Percentiles rank a stretch among this genome's conserved stretches.
Conservation (phyloP, 140 eudicot species). For the Ambrosia hybrid region DNA sequence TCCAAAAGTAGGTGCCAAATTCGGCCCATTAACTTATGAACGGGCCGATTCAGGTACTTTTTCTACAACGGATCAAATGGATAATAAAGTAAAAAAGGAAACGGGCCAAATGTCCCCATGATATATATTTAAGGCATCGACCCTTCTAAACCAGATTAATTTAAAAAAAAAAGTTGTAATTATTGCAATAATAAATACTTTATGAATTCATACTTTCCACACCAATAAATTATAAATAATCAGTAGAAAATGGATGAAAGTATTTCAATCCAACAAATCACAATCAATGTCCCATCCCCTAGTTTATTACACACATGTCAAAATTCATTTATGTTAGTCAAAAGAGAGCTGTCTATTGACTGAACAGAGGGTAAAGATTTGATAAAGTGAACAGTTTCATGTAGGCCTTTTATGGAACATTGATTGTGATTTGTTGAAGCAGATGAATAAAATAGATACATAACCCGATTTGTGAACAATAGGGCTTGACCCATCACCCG, state of each 20-base stretch:
- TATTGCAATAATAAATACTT: background rate
- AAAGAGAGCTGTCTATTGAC: too few relatives aligned
- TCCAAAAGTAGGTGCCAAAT: background rate
- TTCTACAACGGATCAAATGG: background rate
- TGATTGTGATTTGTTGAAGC: too few relatives aligned
- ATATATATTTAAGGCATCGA: background rate
- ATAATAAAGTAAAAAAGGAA: background rate
- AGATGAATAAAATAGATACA: too few relatives aligned
- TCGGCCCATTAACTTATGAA: background rate
- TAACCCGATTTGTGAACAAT: constrained; percentile 7
- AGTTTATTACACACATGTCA: too few relatives aligned
- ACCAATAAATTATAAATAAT: background rate
- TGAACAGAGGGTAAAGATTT: too few relatives aligned
- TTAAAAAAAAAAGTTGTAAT: background rate
- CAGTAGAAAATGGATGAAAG: background rate
- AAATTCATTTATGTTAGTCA: too few relatives aligned
- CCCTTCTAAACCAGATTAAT: background rate
- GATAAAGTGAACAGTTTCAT: too few relatives aligned
- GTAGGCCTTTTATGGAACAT: too few relatives aligned
- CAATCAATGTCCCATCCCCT: too few relatives aligned
- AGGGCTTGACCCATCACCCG: too few relatives aligned
- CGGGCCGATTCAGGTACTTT: background rate
- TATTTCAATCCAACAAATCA: background rate
- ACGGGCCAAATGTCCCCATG: background rate
- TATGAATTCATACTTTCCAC: background rate